phyloP scores from a whole-genome alignment of 2,329 filamentous ascomycete species.

The Epichloe brachyelytri region DNA sequence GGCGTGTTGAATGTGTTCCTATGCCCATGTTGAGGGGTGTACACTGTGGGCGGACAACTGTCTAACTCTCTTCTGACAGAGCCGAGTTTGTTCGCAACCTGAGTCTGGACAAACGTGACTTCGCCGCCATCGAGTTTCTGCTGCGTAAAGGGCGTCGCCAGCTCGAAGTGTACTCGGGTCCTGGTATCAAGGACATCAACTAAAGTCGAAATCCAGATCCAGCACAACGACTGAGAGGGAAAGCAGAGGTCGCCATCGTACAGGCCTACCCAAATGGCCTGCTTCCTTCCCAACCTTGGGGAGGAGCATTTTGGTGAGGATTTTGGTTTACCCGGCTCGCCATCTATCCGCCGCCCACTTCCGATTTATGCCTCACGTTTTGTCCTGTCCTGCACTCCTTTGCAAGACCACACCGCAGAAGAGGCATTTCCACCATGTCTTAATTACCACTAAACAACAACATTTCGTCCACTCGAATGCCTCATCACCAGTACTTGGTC shows the following conservation, averaged over 20 bases:
- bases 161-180: slow-evolving; percentile 67
- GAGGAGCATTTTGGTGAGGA: neutral
- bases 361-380: too few relatives aligned
- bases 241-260: neutral
- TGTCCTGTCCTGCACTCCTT: too few relatives aligned
- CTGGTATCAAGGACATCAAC: slow-evolving; percentile 65
- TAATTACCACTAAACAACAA: slow-evolving; percentile 2
- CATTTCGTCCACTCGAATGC: slow-evolving; percentile 1
- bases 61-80: neutral
- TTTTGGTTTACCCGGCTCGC: neutral
- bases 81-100: slow-evolving; percentile 63
- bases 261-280: neutral
- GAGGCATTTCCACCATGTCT: slow-evolving; percentile 5
- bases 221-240: neutral
- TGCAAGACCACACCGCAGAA: slow-evolving; percentile 1
- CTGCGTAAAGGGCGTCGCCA: slow-evolving; percentile 71
- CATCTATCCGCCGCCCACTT: neutral
- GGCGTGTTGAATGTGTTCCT: neutral
- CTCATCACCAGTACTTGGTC: slow-evolving; percentile 4
- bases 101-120: slow-evolving; percentile 67
- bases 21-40: neutral
- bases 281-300: neutral
- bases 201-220: slow-evolving; percentile 12
- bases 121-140: slow-evolving; percentile 72
- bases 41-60: too few relatives aligned